Evolutionary conservation across 1,139 yeast species (phyloP).

Genomic region (Pichia sp.): DNA sequence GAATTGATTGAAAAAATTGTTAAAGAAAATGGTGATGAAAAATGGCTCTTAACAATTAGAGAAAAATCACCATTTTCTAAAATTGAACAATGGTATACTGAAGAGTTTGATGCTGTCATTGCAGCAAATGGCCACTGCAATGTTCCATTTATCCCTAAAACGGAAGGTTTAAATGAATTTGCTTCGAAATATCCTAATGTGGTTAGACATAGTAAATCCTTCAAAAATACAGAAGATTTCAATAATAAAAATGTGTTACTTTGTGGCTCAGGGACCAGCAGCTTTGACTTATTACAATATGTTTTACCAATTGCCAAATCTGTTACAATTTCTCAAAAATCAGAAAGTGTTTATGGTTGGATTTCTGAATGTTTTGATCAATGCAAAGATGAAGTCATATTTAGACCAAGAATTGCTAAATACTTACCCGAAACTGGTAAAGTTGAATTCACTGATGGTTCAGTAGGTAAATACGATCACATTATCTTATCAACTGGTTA

Average conservation of each 20-base stretch:
- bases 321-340: conserved; percentile 17
- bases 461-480: conserved; percentile 32
- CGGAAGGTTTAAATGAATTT: conserved; percentile 37
- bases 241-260: conserved; percentile 35
- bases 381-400: conserved; percentile 14
- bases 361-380: conserved; percentile 16
- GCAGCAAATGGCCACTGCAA: conserved; percentile 45
- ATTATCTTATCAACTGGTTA: conserved; percentile 45
- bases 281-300: conserved; percentile 48
- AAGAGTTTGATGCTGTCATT: conserved; percentile 38
- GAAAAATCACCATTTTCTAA: conserved; percentile 14
- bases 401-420: conserved; percentile 20
- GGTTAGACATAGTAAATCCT: conserved; percentile 31
- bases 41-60: conserved; percentile 17
- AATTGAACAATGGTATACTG: conserved; percentile 30
- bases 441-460: conserved; percentile 35
- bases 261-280: conserved; percentile 46
- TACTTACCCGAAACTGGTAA: conserved; percentile 14
- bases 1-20: conserved; percentile 32
- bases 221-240: conserved; percentile 33
- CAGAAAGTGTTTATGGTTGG: conserved; percentile 18
- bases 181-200: conserved; percentile 33
- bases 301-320: conserved; percentile 31
- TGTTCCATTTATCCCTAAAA: conserved; percentile 41
- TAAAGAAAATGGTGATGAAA: conserved; percentile 4